Evolutionary conservation across 2,329 filamentous ascomycete species (phyloP).

Genomic region (Fusarium sp.): DNA sequence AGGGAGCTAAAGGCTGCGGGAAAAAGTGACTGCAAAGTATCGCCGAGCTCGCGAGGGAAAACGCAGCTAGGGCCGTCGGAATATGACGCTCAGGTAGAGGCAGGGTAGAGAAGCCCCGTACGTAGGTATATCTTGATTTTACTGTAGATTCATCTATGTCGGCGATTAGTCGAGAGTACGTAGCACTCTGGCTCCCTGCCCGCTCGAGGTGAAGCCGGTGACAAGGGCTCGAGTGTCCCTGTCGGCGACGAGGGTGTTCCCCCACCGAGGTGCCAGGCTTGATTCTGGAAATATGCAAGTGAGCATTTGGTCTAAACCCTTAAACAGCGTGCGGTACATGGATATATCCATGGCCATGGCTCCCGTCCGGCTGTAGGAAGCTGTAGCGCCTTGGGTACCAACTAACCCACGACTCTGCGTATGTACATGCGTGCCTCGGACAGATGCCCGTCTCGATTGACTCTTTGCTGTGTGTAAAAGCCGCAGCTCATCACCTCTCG

Average conservation of each 20-base stretch:
- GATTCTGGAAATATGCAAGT: slow-evolving; percentile 17
- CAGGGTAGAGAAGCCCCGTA: no score
- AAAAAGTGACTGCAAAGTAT: slow-evolving; percentile 30
- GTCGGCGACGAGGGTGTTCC: slow-evolving; percentile 9
- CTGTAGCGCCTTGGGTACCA: slow-evolving; percentile 9
- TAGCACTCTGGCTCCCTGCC: no score
- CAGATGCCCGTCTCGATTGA: slow-evolving; percentile 8
- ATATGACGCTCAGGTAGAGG: no score
- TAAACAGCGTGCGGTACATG: slow-evolving; percentile 21
- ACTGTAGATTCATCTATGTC: slow-evolving; percentile 6
- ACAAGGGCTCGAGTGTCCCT: slow-evolving; percentile 6
- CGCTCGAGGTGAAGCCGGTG: not conserved
- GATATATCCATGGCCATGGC: slow-evolving; percentile 25
- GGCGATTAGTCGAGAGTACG: slow-evolving; percentile 5
- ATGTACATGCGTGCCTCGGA: not conserved
- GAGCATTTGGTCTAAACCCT: slow-evolving; percentile 34
- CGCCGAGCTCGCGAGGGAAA: slow-evolving; percentile 27
- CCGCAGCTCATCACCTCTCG: slow-evolving; percentile 31
- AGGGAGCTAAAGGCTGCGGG: slow-evolving; percentile 28
- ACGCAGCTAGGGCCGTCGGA: not conserved
- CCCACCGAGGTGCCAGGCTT: slow-evolving; percentile 14
- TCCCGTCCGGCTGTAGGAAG: slow-evolving; percentile 26
- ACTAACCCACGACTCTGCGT: slow-evolving; percentile 8
- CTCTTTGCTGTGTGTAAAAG: slow-evolving; percentile 27
- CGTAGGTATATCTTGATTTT: slow-evolving; percentile 6